These are phyloP conservation scores for Amphichorda felina DNA, from an alignment of 2,329 filamentous ascomycete species.

Conservation along the genomic window DNA sequence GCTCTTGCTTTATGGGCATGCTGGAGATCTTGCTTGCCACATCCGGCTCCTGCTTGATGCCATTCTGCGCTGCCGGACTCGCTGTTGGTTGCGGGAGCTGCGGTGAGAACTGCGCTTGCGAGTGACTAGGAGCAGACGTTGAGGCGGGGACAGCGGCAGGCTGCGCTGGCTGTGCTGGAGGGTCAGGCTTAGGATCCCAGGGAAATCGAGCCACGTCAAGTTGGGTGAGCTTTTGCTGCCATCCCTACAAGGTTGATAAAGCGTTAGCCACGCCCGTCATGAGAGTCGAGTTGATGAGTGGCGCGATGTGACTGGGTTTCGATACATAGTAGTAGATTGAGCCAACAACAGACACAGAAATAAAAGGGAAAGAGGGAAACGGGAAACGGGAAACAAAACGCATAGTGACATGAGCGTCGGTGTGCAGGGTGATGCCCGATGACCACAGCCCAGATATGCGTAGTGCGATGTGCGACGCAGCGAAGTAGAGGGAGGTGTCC, in stretches of 20 bases:
- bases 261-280: conserved; percentile 12
- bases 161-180: conserved; percentile 25
- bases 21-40: conserved; percentile 35
- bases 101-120: conserved; percentile 18
- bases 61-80: conserved; percentile 17
- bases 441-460: too few relatives aligned
- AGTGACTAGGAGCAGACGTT: conserved; percentile 12
- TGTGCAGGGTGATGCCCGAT: too few relatives aligned
- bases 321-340: too few relatives aligned
- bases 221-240: conserved; percentile 83
- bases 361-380: not conserved
- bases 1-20: conserved; percentile 30
- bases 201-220: conserved; percentile 82
- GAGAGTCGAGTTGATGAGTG: too few relatives aligned
- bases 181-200: conserved; percentile 81
- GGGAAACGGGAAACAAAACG: conserved; percentile 1
- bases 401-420: not conserved
- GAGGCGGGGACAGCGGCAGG: conserved; percentile 14
- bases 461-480: not conserved
- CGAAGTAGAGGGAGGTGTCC: not conserved
- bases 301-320: too few relatives aligned
- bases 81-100: conserved; percentile 17
- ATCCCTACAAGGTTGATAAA: conserved; percentile 49
- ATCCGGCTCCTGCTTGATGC: conserved; percentile 29
- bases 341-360: too few relatives aligned